Evolutionary conservation across 441 rosid species (phyloP).

Genomic region (Brassica hybrid): DNA sequence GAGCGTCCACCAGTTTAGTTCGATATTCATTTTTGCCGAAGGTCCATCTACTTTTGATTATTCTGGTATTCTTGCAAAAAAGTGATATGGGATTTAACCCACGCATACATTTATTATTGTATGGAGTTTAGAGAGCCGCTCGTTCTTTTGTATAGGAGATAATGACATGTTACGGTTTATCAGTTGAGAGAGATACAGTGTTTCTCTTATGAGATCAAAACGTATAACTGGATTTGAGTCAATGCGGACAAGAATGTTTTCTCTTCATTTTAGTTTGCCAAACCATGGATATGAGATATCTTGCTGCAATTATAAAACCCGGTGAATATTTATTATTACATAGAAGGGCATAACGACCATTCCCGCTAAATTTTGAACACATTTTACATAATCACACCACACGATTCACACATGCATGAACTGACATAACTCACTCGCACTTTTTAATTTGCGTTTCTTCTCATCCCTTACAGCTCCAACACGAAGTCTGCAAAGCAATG

Average conservation of each 20-base stretch:
- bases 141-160: constrained; percentile 8
- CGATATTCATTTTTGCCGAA: constrained; percentile 18
- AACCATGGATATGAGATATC: constrained; percentile 19
- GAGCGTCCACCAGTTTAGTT: constrained; percentile 53
- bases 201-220: constrained; percentile 11
- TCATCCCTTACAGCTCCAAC: constrained; percentile 72
- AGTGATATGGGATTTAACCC: constrained; percentile 6
- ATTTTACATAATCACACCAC: constrained; percentile 40
- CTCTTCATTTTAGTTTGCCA: constrained; percentile 8
- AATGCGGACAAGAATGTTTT: constrained; percentile 1
- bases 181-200: neutral
- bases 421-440: constrained; percentile 38
- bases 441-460: constrained; percentile 39
- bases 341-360: constrained; percentile 23
- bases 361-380: constrained; percentile 40
- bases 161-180: constrained; percentile 1
- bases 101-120: neutral
- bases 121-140: neutral
- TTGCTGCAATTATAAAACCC: constrained; percentile 21
- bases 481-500: constrained; percentile 70
- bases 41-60: constrained; percentile 23
- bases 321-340: constrained; percentile 10
- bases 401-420: constrained; percentile 46
- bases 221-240: constrained; percentile 8
- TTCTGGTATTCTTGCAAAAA: constrained; percentile 11